Base-by-base conservation (phyloP, 164 flowering plant species). In the Vitis rotundifolia region DNA sequence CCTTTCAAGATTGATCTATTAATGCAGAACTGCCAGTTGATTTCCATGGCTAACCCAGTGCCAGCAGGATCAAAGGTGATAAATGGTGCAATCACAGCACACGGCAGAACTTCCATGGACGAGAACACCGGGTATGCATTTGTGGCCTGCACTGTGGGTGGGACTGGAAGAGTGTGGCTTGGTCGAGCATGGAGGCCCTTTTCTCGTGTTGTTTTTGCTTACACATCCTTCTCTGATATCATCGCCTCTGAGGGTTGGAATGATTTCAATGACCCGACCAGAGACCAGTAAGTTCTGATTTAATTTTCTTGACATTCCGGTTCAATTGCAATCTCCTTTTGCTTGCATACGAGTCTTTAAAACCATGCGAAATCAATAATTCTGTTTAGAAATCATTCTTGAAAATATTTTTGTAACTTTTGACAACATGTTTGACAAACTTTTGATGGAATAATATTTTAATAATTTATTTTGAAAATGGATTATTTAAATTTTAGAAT, bases 151-250 rank as follows among this genome's bases (percentile, higher is more conserved):
- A 81, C 15, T 60, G 54, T 95, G 0, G 98, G 99, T 67, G 99
- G 99, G 4, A 90, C 80, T 0, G 99, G 99, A 49, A 80, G 96
- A 69, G 77, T 90, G 44, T 95, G 96, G 98, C 82, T 95, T 0
- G 99, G 99, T 6, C 85, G 99, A 49, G 98, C 99, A 8, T 95
- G 99, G 99, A 56, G 90, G 69, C 96, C 99, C 3, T 95, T 80
- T 70, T 92, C 99, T 3, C 87, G 90, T 0, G 97, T 90, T 2
- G 72, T 93, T 10, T 95, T 89, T 63, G 88, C 92, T 3, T 75
- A 63, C 76, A 82, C 96, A 0, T 49, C 69, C 75, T 87, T 93
- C 94, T 51, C 96, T n/a, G 91, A 89, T 62, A 87, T 95, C 67
- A 90, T 95, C 19, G 83, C 96, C 1, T 86, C 99, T 0, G 96